Percentiles rank a stretch among this genome's conserved stretches.
Evolutionary conservation across 2,329 filamentous ascomycete genomes (phyloP).

Genomic region (Gremmenia infestans): DNA sequence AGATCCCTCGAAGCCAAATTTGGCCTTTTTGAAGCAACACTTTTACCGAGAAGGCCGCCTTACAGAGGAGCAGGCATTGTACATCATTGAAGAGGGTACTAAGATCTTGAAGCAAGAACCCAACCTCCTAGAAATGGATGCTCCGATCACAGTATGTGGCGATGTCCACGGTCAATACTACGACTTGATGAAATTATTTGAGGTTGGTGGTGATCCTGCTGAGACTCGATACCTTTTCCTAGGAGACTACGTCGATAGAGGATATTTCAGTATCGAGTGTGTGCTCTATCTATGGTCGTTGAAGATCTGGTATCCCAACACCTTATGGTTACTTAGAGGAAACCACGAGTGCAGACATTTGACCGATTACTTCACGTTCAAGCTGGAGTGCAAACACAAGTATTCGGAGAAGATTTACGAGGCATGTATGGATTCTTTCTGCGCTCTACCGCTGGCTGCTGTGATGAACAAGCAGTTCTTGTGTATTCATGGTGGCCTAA

Average conservation of each 20-base stretch:
- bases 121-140: conserved; percentile 98
- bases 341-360: conserved; percentile 99
- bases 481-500: conserved; percentile 95
- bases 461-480: conserved; percentile 99
- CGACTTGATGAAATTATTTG: conserved; percentile 98
- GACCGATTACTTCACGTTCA: conserved; percentile 99
- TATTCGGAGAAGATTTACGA: conserved; percentile 96
- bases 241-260: conserved; percentile 95
- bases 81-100: conserved; percentile 84
- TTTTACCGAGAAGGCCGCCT: conserved; percentile 96
- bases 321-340: conserved; percentile 91
- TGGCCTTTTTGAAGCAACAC: conserved; percentile 94
- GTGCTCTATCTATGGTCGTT: conserved; percentile 96
- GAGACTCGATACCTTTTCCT: conserved; percentile 97
- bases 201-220: conserved; percentile 92
- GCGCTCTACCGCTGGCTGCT: conserved; percentile 83
- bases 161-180: conserved; percentile 99
- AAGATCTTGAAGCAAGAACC: conserved; percentile 86
- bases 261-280: conserved; percentile 99
- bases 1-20: conserved; percentile 81
- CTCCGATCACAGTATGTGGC: conserved; percentile 96
- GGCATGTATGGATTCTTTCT: conserved; percentile 98
- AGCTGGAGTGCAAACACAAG: conserved; percentile 99
- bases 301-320: conserved; percentile 99
- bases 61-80: conserved; percentile 95